Evolutionary conservation across 2,329 filamentous ascomycete species (phyloP).

Genomic region (Cryphonectria radicalis): DNA sequence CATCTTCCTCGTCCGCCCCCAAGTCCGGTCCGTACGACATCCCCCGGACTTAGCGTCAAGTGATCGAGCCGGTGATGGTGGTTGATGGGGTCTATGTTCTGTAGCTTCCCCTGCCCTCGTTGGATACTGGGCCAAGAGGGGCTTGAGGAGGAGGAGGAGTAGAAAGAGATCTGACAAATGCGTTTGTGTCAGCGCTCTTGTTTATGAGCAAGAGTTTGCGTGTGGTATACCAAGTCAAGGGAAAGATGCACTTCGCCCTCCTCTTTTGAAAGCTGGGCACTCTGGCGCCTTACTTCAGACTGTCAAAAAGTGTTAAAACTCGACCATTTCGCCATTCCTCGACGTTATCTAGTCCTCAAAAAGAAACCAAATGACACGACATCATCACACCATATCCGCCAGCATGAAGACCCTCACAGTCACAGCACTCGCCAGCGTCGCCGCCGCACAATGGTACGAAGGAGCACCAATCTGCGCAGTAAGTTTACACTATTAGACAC

Average conservation of each 20-base stretch:
- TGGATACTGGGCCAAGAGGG: slow-evolving; percentile 8
- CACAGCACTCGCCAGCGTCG: slow-evolving; percentile 21
- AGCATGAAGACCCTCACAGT: slow-evolving; percentile 23
- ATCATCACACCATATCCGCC: background rate
- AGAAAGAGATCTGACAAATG: slow-evolving; percentile 2
- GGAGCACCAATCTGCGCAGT: slow-evolving; percentile 49
- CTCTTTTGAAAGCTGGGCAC: background rate
- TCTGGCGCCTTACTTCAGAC: background rate
- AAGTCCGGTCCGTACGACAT: too few relatives aligned
- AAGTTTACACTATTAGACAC: slow-evolving; percentile 32
- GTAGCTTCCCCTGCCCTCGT: background rate
- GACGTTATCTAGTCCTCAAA: too few relatives aligned
- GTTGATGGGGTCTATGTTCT: background rate
- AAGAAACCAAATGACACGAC: too few relatives aligned
- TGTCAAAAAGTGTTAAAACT: background rate
- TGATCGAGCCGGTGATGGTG: background rate
- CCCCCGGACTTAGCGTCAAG: slow-evolving; percentile 8
- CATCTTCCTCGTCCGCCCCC: too few relatives aligned
- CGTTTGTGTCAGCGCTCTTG: background rate
- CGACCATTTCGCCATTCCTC: background rate
- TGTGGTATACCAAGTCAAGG: background rate
- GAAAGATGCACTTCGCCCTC: background rate
- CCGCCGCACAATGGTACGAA: slow-evolving; percentile 42
- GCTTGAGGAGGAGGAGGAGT: background rate
- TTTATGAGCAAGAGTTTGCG: background rate